phyloP scores from a whole-genome alignment of 2,329 filamentous ascomycete species.

The Aspergillus sojae region DNA sequence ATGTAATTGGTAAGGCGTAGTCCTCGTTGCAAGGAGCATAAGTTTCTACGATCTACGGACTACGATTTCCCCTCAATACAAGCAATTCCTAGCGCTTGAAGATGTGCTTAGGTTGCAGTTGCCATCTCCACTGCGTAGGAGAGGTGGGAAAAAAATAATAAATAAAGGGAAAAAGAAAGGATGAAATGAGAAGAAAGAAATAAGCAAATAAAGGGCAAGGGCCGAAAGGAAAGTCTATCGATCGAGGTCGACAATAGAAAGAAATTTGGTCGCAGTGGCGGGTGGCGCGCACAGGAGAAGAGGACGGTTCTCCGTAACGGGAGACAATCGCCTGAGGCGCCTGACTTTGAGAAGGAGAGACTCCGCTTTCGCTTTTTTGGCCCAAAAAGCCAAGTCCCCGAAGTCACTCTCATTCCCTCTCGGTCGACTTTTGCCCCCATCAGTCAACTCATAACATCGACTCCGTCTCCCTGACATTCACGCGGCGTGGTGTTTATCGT shows the following conservation, averaged over 20 bases:
- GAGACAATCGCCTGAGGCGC: constrained; percentile 15
- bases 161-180: neutral
- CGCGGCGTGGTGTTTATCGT: neutral
- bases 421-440: constrained; percentile 6
- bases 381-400: constrained; percentile 7
- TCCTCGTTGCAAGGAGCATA: neutral
- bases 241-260: neutral
- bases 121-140: neutral
- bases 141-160: neutral
- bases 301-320: neutral
- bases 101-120: neutral
- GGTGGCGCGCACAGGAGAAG: constrained; percentile 4
- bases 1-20: neutral
- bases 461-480: neutral
- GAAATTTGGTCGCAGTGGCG: constrained; percentile 1
- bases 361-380: constrained; percentile 17
- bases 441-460: constrained; percentile 1
- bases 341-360: constrained; percentile 9
- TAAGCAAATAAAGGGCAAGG: neutral
- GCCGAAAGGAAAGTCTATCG: neutral
- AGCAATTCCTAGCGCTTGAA: neutral
- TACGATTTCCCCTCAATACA: neutral
- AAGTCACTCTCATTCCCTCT: neutral
- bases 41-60: neutral
- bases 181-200: neutral